A percentile compares a stretch with the other conserved stretches of the same genome.
phyloP scores from a whole-genome alignment of 805 yeast species.

The Ascoidea asiatica region DNA sequence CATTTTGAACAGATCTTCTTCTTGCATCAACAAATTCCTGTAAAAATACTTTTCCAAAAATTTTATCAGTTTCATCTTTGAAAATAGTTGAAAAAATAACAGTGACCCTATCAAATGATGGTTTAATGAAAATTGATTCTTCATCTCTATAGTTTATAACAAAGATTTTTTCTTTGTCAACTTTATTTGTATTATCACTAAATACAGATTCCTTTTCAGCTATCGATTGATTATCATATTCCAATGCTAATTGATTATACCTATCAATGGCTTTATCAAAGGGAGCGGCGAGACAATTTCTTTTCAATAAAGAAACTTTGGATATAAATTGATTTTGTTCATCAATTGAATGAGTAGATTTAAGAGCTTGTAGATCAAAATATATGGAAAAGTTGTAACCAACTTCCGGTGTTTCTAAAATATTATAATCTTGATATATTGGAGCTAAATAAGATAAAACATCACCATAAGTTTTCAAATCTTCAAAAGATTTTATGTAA shows the following conservation, averaged over 20 bases:
- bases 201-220: neutral
- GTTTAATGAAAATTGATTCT: slow-evolving; percentile 81
- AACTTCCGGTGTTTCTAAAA: slow-evolving; percentile 39
- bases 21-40: slow-evolving; percentile 96
- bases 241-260: slow-evolving; percentile 51
- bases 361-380: slow-evolving; percentile 39
- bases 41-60: slow-evolving; percentile 76
- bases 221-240: slow-evolving; percentile 14
- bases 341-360: slow-evolving; percentile 27
- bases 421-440: slow-evolving; percentile 33
- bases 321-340: slow-evolving; percentile 37
- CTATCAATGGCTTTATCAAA: slow-evolving; percentile 75
- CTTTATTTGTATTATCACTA: slow-evolving; percentile 7
- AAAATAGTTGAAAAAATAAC: slow-evolving; percentile 90
- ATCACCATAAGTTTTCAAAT: slow-evolving; percentile 56
- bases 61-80: slow-evolving; percentile 92
- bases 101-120: slow-evolving; percentile 92
- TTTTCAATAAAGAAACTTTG: slow-evolving; percentile 62
- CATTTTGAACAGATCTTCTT: slow-evolving; percentile 88
- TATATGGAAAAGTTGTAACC: slow-evolving; percentile 75
- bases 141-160: slow-evolving; percentile 76
- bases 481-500: slow-evolving; percentile 65
- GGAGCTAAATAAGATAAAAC: slow-evolving; percentile 24
- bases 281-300: slow-evolving; percentile 86
- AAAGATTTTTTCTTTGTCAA: slow-evolving; percentile 40